Evolutionary conservation across 2,329 filamentous ascomycete species (phyloP).

Genomic region (Ceratocystis cubensis): DNA sequence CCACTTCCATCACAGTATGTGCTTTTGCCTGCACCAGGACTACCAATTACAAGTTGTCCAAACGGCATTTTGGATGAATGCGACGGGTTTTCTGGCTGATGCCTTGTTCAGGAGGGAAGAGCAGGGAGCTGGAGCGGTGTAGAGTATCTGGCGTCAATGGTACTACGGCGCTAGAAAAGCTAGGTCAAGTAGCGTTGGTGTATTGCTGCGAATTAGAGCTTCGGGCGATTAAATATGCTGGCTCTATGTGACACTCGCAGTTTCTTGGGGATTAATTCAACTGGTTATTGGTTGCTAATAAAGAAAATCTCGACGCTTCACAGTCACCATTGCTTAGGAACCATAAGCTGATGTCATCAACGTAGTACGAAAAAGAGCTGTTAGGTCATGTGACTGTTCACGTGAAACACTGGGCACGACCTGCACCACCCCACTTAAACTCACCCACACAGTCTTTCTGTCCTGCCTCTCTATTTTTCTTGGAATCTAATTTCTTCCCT

Average conservation of each 20-base stretch:
- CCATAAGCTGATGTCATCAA: neutral
- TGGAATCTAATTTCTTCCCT: neutral
- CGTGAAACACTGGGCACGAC: slow-evolving; percentile 4
- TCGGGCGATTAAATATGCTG: too few relatives aligned
- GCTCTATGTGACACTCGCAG: too few relatives aligned
- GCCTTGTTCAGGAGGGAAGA: too few relatives aligned
- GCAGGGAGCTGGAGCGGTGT: neutral
- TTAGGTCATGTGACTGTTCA: slow-evolving; percentile 13
- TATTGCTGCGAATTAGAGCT: too few relatives aligned
- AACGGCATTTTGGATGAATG: slow-evolving; percentile 39
- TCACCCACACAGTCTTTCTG: slow-evolving; percentile 19
- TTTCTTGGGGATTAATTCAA: too few relatives aligned
- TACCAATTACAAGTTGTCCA: slow-evolving; percentile 77
- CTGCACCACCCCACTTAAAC: slow-evolving; percentile 13
- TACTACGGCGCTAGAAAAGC: neutral
- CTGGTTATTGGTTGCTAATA: neutral
- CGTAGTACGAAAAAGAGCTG: neutral
- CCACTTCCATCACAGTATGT: slow-evolving; percentile 93
- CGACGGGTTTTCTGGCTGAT: neutral
- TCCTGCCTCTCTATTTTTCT: slow-evolving; percentile 10
- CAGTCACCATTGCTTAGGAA: neutral
- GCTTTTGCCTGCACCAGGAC: slow-evolving; percentile 88
- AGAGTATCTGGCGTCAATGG: neutral
- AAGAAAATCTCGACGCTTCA: neutral
- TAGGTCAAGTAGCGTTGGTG: neutral